phyloP scores from a whole-genome alignment of 208 protist genomes.

The Wallacemonas rigidus region DNA sequence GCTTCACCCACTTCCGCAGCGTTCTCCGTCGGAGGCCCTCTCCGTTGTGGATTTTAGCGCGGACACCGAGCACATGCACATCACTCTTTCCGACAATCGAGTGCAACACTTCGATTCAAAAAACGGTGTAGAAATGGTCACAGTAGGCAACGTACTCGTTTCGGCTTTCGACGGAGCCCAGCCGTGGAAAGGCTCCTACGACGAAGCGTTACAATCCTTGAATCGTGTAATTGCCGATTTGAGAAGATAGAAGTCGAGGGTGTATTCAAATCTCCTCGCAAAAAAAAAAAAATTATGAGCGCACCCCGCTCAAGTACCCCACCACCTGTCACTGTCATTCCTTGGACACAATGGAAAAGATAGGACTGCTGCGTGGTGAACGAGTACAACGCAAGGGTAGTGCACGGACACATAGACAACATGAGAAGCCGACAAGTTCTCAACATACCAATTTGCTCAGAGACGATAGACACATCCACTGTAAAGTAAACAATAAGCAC shows the following conservation, averaged over 20 bases:
- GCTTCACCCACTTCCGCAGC: slow-evolving; percentile 29
- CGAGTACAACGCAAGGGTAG: too few relatives aligned
- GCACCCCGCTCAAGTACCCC: not conserved
- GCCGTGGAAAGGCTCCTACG: slow-evolving; percentile 1
- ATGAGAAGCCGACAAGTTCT: not conserved
- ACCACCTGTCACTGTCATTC: not conserved
- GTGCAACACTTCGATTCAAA: slow-evolving; percentile 15
- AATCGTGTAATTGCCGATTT: not conserved
- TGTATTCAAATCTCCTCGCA: too few relatives aligned
- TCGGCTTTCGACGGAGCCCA: slow-evolving; percentile 7
- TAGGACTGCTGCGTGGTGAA: too few relatives aligned
- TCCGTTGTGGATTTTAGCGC: slow-evolving; percentile 21
- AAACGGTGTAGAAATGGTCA: slow-evolving; percentile 17
- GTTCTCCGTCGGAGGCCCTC: slow-evolving; percentile 22
- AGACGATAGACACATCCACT: not conserved
- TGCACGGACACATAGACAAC: too few relatives aligned
- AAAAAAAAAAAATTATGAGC: too few relatives aligned
- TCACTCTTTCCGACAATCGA: slow-evolving; percentile 14
- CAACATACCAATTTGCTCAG: not conserved
- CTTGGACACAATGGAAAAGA: too few relatives aligned
- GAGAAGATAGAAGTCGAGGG: not conserved
- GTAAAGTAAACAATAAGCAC: not conserved
- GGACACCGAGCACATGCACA: slow-evolving; percentile 19
- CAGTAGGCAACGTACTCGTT: not conserved
- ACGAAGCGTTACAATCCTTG: not conserved